Conservation (phyloP, 352 stramenopile genomes). For the Pythium oligandrum region DNA sequence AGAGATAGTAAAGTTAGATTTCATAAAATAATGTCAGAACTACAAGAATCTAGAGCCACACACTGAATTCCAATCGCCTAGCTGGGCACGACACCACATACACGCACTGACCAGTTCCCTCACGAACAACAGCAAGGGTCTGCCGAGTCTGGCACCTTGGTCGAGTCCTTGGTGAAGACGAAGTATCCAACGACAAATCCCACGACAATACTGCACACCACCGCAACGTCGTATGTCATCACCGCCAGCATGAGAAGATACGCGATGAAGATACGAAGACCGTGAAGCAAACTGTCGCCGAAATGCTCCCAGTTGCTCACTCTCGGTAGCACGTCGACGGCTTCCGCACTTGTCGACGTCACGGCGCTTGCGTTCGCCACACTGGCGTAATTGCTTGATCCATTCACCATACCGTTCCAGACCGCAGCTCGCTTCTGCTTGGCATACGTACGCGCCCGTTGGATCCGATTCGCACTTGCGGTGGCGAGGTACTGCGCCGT, state of each 20-base stretch:
- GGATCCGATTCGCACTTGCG: conserved; percentile 32
- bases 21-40: no score
- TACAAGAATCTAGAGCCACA: no score
- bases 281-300: conserved; percentile 54
- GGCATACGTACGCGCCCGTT: conserved; percentile 34
- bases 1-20: no score
- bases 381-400: neutral
- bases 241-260: conserved; percentile 77
- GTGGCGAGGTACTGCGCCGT: conserved; percentile 57
- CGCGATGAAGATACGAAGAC: conserved; percentile 58
- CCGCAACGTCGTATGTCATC: conserved; percentile 74
- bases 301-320: conserved; percentile 54
- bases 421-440: conserved; percentile 2
- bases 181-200: conserved; percentile 67
- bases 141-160: conserved; percentile 60
- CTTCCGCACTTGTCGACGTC: no score
- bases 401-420: no score
- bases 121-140: conserved; percentile 53
- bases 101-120: no score
- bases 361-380: conserved; percentile 12
- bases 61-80: no score
- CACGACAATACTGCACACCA: conserved; percentile 56
- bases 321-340: conserved; percentile 12
- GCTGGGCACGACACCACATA: no score
- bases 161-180: conserved; percentile 61